Percentiles rank a stretch among this genome's conserved stretches.
These are phyloP conservation scores for Solanum piurae DNA, from an alignment of 257 asterid species.

Conservation along the genomic window DNA sequence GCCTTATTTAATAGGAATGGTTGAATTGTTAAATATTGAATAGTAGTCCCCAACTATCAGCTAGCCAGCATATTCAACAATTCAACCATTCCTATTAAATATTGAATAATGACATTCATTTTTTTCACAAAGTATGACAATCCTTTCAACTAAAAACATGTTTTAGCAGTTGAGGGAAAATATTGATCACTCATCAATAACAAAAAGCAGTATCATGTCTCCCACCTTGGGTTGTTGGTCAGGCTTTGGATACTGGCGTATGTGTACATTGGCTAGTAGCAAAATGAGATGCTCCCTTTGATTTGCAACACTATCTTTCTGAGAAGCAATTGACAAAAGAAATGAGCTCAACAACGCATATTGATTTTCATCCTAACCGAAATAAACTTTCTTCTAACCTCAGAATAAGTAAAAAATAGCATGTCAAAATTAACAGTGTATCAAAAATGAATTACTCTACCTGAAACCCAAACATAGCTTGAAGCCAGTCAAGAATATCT, in stretches of 20 bases:
- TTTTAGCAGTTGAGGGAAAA: neutral
- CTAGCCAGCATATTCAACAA: neutral
- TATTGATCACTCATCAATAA: neutral
- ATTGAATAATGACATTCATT: neutral
- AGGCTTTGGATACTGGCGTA: conserved; percentile 92
- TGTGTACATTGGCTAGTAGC: conserved; percentile 96
- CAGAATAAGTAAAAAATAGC: neutral
- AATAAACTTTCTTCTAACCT: neutral
- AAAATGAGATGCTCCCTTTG: conserved; percentile 97
- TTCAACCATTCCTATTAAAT: neutral
- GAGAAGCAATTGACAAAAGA: conserved; percentile 21
- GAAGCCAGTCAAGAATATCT: conserved; percentile 99
- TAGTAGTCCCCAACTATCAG: neutral
- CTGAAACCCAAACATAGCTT: conserved; percentile 99
- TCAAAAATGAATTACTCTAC: conserved; percentile 14
- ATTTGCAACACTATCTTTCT: conserved; percentile 93
- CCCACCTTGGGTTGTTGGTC: conserved; percentile 96
- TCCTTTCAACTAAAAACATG: neutral
- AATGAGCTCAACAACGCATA: conserved; percentile 3
- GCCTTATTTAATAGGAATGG: no score
- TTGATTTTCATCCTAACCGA: neutral
- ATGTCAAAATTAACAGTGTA: neutral
- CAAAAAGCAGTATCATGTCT: conserved; percentile 8
- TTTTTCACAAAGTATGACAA: neutral
- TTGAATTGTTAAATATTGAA: no score